A percentile compares a stretch with the other conserved stretches of the same genome.
Conservation (phyloP, 129 eudicot species). For the Dittrichia graveolens region DNA sequence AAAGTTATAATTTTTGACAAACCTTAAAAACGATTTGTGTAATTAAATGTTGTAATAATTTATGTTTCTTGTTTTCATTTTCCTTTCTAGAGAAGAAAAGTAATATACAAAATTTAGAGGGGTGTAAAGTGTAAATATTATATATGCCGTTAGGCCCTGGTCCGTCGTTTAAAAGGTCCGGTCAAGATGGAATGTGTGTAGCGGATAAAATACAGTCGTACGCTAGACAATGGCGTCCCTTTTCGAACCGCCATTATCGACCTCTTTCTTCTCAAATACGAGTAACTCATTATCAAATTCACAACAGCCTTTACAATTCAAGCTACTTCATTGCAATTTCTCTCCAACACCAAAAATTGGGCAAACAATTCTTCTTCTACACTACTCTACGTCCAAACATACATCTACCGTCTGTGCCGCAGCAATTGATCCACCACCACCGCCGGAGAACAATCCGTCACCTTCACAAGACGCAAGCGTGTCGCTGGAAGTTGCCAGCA, state of each 20-base stretch:
- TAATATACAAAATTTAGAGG: too few species aligned
- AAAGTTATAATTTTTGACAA: too few species aligned
- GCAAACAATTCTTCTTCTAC: conserved; percentile 22
- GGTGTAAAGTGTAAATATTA: too few species aligned
- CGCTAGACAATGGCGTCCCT: conserved; percentile 35
- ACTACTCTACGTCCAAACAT: conserved; percentile 21
- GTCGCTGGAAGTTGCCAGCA: conserved; percentile 37
- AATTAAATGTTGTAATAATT: too few species aligned
- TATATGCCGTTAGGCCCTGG: too few species aligned
- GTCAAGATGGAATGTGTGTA: conserved; percentile 13
- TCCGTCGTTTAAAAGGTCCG: too few species aligned
- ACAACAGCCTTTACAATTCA: conserved; percentile 17
- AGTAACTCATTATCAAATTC: conserved; percentile 20
- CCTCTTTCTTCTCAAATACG: conserved; percentile 25
- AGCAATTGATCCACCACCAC: conserved; percentile 37
- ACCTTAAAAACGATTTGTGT: too few species aligned
- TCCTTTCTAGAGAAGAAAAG: too few species aligned
- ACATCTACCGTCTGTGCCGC: conserved; percentile 21
- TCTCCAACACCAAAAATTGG: conserved; percentile 25
- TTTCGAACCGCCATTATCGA: conserved; percentile 42
- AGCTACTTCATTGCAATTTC: conserved; percentile 26
- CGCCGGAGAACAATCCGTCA: conserved; percentile 36
- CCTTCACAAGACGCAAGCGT: conserved; percentile 18
- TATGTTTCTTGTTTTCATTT: too few species aligned
- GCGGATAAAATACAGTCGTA: neutral